These are phyloP conservation scores for Pseudohalonectria lignicola DNA, from an alignment of 2,329 filamentous ascomycete genomes.

Conservation along the genomic window DNA sequence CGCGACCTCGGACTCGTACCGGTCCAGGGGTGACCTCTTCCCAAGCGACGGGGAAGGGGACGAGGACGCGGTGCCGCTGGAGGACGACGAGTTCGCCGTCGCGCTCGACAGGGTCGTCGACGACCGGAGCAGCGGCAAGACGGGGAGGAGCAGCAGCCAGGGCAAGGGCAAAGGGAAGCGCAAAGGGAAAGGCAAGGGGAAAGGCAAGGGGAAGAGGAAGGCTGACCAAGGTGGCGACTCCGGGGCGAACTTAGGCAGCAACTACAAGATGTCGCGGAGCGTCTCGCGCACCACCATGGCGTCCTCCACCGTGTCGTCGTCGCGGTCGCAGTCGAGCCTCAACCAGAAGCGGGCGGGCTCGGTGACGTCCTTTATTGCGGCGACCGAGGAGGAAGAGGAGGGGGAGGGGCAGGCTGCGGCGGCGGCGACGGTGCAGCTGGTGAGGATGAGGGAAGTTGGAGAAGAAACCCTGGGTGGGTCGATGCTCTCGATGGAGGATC, in stretches of 20 bases:
- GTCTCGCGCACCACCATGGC: conserved; percentile 48
- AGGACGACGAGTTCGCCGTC: conserved; percentile 88
- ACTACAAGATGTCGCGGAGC: conserved; percentile 30
- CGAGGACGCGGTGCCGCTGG: conserved; percentile 80
- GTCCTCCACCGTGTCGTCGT: conserved; percentile 21
- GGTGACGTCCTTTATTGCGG: conserved; percentile 6
- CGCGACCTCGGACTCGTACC: conserved; percentile 73
- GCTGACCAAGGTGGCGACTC: no score
- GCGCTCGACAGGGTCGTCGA: conserved; percentile 60
- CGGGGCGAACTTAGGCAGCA: conserved; percentile 8
- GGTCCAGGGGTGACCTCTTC: conserved; percentile 82
- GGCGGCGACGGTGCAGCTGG: conserved; percentile 7
- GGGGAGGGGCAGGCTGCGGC: neutral
- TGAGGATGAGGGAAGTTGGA: conserved; percentile 8
- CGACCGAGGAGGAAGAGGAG: conserved; percentile 1
- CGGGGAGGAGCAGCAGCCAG: conserved; percentile 49
- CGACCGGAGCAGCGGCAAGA: conserved; percentile 62
- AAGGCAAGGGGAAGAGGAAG: conserved; percentile 6
- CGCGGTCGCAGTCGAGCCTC: conserved; percentile 18
- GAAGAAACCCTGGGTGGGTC: no score
- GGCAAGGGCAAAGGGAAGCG: conserved; percentile 9
- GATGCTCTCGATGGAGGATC: no score
- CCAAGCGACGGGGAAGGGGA: conserved; percentile 78
- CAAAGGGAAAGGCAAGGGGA: conserved; percentile 7
- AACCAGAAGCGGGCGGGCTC: conserved; percentile 8